These are phyloP conservation scores for Zelopaecilomyces penicillatus DNA, from an alignment of 2,329 filamentous ascomycete species.

Conservation along the genomic window DNA sequence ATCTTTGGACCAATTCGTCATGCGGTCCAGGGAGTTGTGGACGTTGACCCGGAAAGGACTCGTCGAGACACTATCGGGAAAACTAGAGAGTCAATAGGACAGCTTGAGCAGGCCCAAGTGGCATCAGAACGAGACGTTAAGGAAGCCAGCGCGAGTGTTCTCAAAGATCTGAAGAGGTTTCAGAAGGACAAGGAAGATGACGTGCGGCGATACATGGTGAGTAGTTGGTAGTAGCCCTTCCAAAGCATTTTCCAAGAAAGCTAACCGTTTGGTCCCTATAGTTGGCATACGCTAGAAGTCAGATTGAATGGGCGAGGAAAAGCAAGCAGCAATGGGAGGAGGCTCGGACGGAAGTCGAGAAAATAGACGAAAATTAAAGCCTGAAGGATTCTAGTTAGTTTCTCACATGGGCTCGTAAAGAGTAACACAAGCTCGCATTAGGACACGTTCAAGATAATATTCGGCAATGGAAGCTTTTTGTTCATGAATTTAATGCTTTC, in stretches of 20 bases:
- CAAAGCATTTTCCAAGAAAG: not conserved
- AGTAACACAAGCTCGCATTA: too few species aligned
- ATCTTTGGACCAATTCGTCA: slow-evolving; percentile 94
- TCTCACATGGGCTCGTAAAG: too few species aligned
- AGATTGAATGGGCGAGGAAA: slow-evolving; percentile 90
- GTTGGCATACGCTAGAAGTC: slow-evolving; percentile 87
- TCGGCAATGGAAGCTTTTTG: too few species aligned
- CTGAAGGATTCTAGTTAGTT: not conserved
- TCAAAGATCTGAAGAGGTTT: slow-evolving; percentile 87
- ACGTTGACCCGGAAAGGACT: slow-evolving; percentile 90
- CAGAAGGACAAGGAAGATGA: slow-evolving; percentile 95
- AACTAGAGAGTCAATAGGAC: slow-evolving; percentile 75
- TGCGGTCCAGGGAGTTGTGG: slow-evolving; percentile 90
- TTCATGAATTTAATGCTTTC: too few species aligned
- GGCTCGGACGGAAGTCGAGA: slow-evolving; percentile 75
- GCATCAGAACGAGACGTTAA: slow-evolving; percentile 87
- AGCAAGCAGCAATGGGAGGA: slow-evolving; percentile 89
- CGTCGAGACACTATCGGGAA: slow-evolving; percentile 91
- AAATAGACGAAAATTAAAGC: slow-evolving; percentile 60
- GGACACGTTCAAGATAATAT: too few species aligned
- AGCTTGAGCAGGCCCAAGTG: slow-evolving; percentile 85
- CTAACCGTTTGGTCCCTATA: slow-evolving; percentile 26
- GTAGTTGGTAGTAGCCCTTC: slow-evolving; percentile 19
- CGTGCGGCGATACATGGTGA: slow-evolving; percentile 88
- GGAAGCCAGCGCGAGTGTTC: slow-evolving; percentile 79